phyloP scores from a whole-genome alignment of 371 early-diverging fungal genomes.

The Thermomucor indicae-seudaticae region DNA sequence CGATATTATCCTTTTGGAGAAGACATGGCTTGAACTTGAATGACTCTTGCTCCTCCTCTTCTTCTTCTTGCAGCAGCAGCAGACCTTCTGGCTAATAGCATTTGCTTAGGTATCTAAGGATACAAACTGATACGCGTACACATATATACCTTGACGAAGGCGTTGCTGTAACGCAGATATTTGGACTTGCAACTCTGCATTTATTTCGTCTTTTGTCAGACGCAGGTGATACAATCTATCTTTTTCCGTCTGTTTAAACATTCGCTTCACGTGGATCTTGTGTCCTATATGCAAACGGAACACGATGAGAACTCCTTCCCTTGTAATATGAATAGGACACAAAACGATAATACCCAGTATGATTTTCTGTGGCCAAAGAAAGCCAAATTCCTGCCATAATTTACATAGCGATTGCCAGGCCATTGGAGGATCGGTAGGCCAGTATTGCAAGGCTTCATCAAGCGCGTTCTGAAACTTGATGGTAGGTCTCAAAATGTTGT shows the following conservation, averaged over 20 bases:
- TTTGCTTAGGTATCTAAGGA: constrained; percentile 6
- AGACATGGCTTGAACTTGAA: too few relatives aligned
- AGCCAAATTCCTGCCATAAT: constrained; percentile 37
- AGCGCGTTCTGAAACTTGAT: constrained; percentile 14
- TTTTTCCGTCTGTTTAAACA: background rate
- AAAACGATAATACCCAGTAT: constrained; percentile 20
- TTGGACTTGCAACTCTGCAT: constrained; percentile 1
- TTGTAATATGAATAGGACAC: background rate
- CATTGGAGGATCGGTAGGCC: constrained; percentile 11
- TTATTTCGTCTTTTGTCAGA: constrained; percentile 18
- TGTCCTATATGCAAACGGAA: constrained; percentile 4
- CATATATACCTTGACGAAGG: background rate
- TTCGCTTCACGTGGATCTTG: constrained; percentile 15
- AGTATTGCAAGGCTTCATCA: constrained; percentile 11
- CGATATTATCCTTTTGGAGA: too few relatives aligned
- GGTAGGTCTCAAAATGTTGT: constrained; percentile 28
- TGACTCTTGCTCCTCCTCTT: background rate
- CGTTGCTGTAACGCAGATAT: background rate
- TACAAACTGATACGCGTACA: background rate
- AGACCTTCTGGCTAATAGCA: constrained; percentile 9
- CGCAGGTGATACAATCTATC: constrained; percentile 10
- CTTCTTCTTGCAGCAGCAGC: background rate
- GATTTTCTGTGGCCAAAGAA: constrained; percentile 42
- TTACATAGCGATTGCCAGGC: constrained; percentile 22
- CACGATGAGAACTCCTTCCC: background rate